Base-by-base conservation (phyloP, 768 basidiomycete genomes). In the Rhizopogon sp. region DNA sequence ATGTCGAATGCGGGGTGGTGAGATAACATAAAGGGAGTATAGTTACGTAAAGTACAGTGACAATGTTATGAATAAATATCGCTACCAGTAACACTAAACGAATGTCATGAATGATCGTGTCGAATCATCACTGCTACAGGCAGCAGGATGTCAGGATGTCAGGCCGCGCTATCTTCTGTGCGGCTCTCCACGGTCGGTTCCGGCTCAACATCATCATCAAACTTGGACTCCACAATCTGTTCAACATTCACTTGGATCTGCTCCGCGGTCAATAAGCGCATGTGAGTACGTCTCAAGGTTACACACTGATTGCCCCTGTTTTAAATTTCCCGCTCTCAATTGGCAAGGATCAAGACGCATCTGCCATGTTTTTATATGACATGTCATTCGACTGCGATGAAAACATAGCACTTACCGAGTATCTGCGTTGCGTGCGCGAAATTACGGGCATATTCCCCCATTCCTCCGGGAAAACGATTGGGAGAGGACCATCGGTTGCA, bases 231-330 rank as follows among this genome's bases (percentile, higher is more conserved):
- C 20, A 66, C 53, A 6, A 47, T 64, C 9, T 22, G 59, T 22
- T 58, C 57, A 28, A 66, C 39, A 20, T 20, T 59, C 14, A 68
- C 64, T 56, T 68, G 55, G 3, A 59, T 59, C 61, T 60, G 39
- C 17, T 37, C 11, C 22, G 22, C 11, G 20, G 22, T 31, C 17
- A 40, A 17, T 3, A 50, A 53, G 50, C 35, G 25, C 13, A 29
- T 9, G 13, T 41, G 0, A 22, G 31, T 3, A 17, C n/a, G 20
- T 8, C 8, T 5, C 33, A 25, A 40, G 9, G 13, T 11, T 41
- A 60, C 61, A 17, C 29, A 66, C 66, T 52, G 61, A 51, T 6
- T n/a, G 20, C 9, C 8, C 8, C 0, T 16, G 20, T 28, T 43
- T 57, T 43, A 55, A 8, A 5, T 47, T 35, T 9, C 47, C 17